phyloP scores from a whole-genome alignment of 352 stramenopile genomes.

The Phytophthora megakarya region DNA sequence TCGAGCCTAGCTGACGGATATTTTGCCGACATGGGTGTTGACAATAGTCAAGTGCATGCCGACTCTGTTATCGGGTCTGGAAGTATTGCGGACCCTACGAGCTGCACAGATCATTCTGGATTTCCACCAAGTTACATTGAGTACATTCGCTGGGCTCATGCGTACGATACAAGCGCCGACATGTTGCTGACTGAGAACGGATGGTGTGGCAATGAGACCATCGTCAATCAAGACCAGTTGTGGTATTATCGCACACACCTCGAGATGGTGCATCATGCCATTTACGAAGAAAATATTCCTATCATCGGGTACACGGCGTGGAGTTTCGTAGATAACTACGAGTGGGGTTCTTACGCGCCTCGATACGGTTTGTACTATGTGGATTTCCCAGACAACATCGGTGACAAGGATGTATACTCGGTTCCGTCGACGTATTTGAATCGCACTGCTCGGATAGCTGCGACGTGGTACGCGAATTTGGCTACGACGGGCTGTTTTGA shows the following conservation, averaged over 20 bases:
- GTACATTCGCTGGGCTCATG: conserved; percentile 53
- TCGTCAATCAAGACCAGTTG: conserved; percentile 59
- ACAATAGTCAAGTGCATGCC: conserved; percentile 56
- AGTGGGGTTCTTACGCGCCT: conserved; percentile 41
- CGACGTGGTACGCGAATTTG: conserved; percentile 41
- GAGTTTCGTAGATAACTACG: conserved; percentile 54
- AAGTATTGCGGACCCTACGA: conserved; percentile 26
- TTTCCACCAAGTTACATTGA: conserved; percentile 59
- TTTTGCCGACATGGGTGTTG: conserved; percentile 50
- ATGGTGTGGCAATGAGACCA: conserved; percentile 61
- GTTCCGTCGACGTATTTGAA: conserved; percentile 34
- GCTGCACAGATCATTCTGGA: conserved; percentile 33
- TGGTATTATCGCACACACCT: conserved; percentile 63
- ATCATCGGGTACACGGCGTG: conserved; percentile 92
- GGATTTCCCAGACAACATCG: conserved; percentile 53
- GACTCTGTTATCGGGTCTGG: conserved; percentile 38
- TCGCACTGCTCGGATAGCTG: conserved; percentile 47
- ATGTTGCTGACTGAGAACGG: conserved; percentile 68
- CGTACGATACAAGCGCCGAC: conserved; percentile 38
- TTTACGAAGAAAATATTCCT: conserved; percentile 52
- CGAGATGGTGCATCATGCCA: conserved; percentile 56
- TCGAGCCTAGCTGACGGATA: conserved; percentile 37
- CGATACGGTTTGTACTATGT: conserved; percentile 70
- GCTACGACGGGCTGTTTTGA: conserved; percentile 33
- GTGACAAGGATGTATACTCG: conserved; percentile 26